Conservation (phyloP, 176 grass and related monocot genomes). For the Elymus sibiricus region DNA sequence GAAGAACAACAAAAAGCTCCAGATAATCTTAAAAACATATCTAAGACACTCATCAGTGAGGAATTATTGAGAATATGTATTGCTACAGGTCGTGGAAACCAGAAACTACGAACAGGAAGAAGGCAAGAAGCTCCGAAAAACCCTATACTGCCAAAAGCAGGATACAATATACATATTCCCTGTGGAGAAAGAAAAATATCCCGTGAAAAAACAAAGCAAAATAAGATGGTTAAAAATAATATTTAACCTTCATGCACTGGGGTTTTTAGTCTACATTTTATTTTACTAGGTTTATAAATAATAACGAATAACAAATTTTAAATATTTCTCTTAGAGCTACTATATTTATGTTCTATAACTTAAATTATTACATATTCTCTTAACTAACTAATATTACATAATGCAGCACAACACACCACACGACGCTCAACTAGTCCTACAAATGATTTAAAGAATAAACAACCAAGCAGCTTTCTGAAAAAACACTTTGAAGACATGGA, state of each 20-base stretch:
- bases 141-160: background rate
- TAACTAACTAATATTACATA: background rate
- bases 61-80: background rate
- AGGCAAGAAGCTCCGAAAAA: background rate
- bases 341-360: background rate
- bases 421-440: background rate
- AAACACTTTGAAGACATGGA: conserved; percentile 5
- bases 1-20: background rate
- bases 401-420: background rate
- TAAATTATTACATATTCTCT: background rate
- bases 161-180: background rate
- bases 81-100: background rate
- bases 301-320: background rate
- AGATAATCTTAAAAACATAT: background rate
- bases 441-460: conserved; percentile 12
- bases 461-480: background rate
- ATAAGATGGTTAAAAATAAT: background rate
- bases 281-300: background rate
- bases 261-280: background rate
- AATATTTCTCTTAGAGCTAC: background rate
- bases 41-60: background rate
- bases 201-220: background rate
- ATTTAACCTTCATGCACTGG: background rate
- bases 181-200: background rate
- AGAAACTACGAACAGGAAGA: background rate